Percentiles rank a stretch among this genome's conserved stretches.
Conservation (phyloP, 768 basidiomycete genomes). For the Lenzites betulinus region DNA sequence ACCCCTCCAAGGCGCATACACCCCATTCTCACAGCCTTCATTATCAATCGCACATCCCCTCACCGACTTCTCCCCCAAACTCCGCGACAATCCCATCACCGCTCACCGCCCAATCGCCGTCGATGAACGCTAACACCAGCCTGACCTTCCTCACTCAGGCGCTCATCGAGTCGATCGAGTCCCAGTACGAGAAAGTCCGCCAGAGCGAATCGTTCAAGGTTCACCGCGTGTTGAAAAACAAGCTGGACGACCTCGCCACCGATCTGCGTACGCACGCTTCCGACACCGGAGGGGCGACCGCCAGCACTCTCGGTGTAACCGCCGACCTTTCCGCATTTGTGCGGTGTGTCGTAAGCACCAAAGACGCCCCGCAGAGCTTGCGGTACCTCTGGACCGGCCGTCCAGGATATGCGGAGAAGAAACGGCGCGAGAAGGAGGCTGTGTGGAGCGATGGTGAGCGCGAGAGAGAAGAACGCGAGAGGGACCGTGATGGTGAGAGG, state of each 20-base stretch:
- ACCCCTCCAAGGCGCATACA: constrained; percentile 25
- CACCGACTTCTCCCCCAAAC: constrained; percentile 19
- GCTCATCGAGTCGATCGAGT: constrained; percentile 48
- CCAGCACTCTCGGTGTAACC: constrained; percentile 46
- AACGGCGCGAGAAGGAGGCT: constrained; percentile 40
- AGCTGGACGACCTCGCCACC: constrained; percentile 54
- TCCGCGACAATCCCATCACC: not conserved
- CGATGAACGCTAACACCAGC: not conserved
- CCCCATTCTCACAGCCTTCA: constrained; percentile 3
- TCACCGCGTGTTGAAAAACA: constrained; percentile 61
- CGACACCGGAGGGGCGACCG: constrained; percentile 24
- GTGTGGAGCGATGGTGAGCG: constrained; percentile 38
- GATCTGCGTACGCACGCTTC: constrained; percentile 35
- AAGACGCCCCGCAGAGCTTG: constrained; percentile 36
- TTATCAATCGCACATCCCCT: constrained; percentile 7
- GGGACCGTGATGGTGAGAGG: constrained; percentile 36
- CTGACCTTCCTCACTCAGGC: constrained; percentile 43
- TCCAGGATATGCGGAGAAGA: constrained; percentile 30
- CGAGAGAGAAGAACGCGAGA: constrained; percentile 37
- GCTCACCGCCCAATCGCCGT: not conserved
- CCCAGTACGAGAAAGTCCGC: constrained; percentile 49
- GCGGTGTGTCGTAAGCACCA: constrained; percentile 40
- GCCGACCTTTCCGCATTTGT: constrained; percentile 57
- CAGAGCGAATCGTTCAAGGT: constrained; percentile 59
- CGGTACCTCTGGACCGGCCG: constrained; percentile 40